phyloP scores from a whole-genome alignment of 2,329 filamentous ascomycete species.

The Delphinella strobiligena region DNA sequence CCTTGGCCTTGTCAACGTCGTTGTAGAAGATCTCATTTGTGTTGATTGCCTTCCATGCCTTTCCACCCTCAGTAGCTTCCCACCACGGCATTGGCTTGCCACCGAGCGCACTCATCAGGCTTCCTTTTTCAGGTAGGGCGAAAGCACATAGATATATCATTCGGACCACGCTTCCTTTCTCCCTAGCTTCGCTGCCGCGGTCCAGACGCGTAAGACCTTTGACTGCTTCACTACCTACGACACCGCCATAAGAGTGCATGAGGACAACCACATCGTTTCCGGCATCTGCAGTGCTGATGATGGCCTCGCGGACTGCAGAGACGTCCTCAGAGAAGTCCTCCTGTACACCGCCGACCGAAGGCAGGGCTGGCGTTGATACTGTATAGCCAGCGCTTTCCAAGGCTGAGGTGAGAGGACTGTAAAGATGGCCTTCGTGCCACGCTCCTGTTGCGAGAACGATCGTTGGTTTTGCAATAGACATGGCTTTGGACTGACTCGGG shows the following conservation, averaged over 20 bases:
- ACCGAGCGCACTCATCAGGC: constrained; percentile 11
- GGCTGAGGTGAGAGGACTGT: constrained; percentile 10
- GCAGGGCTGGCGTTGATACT: constrained; percentile 11
- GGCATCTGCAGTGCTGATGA: constrained; percentile 12
- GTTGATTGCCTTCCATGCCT: constrained; percentile 6
- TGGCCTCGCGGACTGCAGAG: constrained; percentile 11
- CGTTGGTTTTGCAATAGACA: constrained; percentile 12
- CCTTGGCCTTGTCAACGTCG: constrained; percentile 18
- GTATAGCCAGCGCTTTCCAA: constrained; percentile 15
- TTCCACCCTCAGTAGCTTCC: not conserved
- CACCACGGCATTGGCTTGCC: constrained; percentile 8
- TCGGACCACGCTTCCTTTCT: constrained; percentile 14
- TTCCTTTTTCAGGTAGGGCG: constrained; percentile 12
- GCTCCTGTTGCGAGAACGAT: constrained; percentile 18
- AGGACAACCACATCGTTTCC: constrained; percentile 17
- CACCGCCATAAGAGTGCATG: constrained; percentile 21
- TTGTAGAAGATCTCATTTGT: constrained; percentile 22
- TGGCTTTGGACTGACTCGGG: not conserved
- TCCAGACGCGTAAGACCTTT: constrained; percentile 13
- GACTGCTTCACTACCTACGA: constrained; percentile 16
- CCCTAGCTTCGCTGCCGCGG: constrained; percentile 2
- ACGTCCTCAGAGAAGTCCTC: constrained; percentile 14
- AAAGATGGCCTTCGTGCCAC: constrained; percentile 16
- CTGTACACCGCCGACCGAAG: constrained; percentile 10
- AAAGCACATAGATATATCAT: constrained; percentile 17